Conservation (phyloP, 768 basidiomycete genomes). For the Tylopilus sp. region DNA sequence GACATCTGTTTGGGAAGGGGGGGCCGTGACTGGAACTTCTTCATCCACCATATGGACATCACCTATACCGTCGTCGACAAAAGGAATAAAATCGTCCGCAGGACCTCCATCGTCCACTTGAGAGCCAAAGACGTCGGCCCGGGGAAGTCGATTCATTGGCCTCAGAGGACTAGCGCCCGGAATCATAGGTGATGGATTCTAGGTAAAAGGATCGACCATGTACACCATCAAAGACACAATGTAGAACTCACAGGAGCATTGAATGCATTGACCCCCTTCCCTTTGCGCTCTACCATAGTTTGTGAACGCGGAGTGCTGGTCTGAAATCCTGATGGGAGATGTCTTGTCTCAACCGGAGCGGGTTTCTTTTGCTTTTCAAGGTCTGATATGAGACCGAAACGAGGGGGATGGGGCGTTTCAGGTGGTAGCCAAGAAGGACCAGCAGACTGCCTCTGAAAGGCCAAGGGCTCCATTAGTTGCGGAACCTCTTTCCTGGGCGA, state of each 20-base stretch:
- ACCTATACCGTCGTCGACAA: conserved; percentile 21
- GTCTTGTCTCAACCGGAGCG: conserved; percentile 12
- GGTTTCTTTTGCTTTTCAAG: conserved; percentile 21
- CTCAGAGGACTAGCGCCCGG: conserved; percentile 23
- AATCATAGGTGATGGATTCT: conserved; percentile 15
- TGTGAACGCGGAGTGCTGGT: conserved; percentile 19
- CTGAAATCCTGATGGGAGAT: conserved; percentile 28
- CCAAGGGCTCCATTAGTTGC: conserved; percentile 38
- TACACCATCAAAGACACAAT: background rate
- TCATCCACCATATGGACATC: conserved; percentile 37
- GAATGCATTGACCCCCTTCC: conserved; percentile 10
- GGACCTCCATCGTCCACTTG: conserved; percentile 11
- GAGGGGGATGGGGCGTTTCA: conserved; percentile 39
- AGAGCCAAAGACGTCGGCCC: conserved; percentile 21
- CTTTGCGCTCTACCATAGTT: conserved; percentile 11
- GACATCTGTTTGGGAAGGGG: conserved; percentile 27
- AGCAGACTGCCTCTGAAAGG: conserved; percentile 37
- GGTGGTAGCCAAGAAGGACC: conserved; percentile 28
- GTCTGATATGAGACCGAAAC: conserved; percentile 29
- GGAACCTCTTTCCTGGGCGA: conserved; percentile 44
- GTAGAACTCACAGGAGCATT: conserved; percentile 7
- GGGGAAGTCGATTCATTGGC: conserved; percentile 6
- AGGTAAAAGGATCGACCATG: background rate
- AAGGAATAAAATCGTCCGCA: conserved; percentile 13
- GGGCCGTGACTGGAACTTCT: conserved; percentile 5